These are phyloP conservation scores for Pterothamnion heteromorphum DNA, from an alignment of 31 red algal genomes.

Conservation along the genomic window DNA sequence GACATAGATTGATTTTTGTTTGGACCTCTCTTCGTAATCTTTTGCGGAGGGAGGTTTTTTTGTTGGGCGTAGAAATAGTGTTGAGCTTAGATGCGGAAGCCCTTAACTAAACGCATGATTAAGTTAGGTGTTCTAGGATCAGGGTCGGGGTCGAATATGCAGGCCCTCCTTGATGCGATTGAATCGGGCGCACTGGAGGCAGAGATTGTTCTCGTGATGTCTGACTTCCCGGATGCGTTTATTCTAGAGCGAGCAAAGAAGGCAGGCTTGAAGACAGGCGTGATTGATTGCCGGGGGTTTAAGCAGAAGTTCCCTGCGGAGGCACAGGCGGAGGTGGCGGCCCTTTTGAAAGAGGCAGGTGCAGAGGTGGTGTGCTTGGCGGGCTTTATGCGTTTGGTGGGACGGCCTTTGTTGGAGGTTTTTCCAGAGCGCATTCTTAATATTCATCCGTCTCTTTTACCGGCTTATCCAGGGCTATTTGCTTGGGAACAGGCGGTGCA, in stretches of 20 bases:
- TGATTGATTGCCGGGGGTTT: neutral
- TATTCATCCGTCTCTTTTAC: neutral
- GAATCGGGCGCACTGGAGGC: neutral
- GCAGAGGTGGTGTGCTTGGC: neutral
- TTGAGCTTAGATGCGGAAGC: too few species aligned
- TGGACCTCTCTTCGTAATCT: too few species aligned
- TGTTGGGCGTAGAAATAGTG: too few species aligned
- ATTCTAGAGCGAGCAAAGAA: neutral
- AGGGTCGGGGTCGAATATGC: neutral
- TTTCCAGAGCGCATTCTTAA: neutral
- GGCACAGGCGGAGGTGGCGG: neutral
- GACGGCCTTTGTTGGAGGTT: neutral
- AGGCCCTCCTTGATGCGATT: neutral
- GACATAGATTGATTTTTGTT: too few species aligned
- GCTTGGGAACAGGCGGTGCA: neutral
- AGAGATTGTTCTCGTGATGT: neutral
- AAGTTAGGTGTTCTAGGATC: neutral
- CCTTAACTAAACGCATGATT: too few species aligned
- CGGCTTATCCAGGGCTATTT: neutral
- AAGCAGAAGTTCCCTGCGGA: neutral
- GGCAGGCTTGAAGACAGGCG: neutral
- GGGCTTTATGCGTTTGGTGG: constrained; percentile 1
- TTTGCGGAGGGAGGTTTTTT: too few species aligned
- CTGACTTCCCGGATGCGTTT: neutral
- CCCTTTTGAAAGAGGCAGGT: neutral